Base-by-base conservation (phyloP, 208 protist species). In the Balamuthia mandrillaris region DNA sequence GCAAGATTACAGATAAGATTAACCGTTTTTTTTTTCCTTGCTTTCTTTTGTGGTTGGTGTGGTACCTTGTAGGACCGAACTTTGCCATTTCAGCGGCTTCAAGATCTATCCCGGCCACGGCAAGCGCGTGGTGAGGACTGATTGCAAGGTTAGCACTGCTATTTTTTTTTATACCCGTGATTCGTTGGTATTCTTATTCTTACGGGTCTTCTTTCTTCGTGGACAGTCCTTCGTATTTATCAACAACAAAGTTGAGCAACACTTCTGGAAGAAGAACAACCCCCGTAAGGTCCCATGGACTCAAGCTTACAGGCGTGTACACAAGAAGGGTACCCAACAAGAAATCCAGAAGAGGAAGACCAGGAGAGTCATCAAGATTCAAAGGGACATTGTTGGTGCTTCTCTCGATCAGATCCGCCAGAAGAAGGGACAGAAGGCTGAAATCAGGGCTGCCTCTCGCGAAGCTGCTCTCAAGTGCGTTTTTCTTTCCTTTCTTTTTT, bases 101-200 rank as follows among this genome's bases (percentile, higher is more conserved):
- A 93, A 91, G 88, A 94, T 94, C 87, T 91, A 93, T 79, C 89
- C 91, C 58, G 91, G 91, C 65, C 89, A 92, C 52, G 91, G 91
- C 81, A 61, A 79, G 12, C 54, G 84, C 31, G 89, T 86, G 49
- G 89, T 91, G 58, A 88, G 90, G 33, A 29, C 52, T 33, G 90
- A 94, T 65, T 61, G 52, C 45, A 85, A 85, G 61, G 61, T 70
- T 21, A 70, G 61, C 24, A 52, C 1, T 24, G 18, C n/a, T n/a
- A 56, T 56, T 56, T n/a, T 56, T 24, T n/a, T 56, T n/a, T 56
- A 24, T 56, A 56, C n/a, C 49, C 49, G 18, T 18, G 18, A 18
- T 56, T 24, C 18, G n/a, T 56, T 56, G 49, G 49, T 24, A 24
- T n/a, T 56, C 18, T 24, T n/a, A 18, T n/a, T n/a, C 49, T n/a